phyloP scores from a whole-genome alignment of 805 yeast genomes.

The Metschnikowia cerradonensis region DNA sequence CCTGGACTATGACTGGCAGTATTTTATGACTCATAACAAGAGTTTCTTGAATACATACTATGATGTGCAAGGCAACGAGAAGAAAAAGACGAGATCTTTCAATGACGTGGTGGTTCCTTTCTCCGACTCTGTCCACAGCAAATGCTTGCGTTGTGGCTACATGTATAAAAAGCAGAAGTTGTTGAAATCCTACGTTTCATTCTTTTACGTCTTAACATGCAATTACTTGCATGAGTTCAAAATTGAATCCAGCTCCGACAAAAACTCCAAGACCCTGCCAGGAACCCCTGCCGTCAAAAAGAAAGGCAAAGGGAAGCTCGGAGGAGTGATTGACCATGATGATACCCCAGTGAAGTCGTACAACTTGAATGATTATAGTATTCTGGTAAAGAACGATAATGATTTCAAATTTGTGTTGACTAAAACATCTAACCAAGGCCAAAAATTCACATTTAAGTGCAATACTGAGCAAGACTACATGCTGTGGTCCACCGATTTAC shows the following conservation, averaged over 20 bases:
- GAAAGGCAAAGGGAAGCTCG: conserved; percentile 30
- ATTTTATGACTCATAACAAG: conserved; percentile 32
- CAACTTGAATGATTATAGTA: conserved; percentile 36
- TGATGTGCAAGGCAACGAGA: conserved; percentile 14
- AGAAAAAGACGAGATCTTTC: conserved; percentile 20
- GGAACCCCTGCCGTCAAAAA: conserved; percentile 11
- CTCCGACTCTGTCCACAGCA: conserved; percentile 35
- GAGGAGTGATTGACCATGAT: conserved; percentile 39
- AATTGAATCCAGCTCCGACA: conserved; percentile 23
- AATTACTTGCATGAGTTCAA: conserved; percentile 43
- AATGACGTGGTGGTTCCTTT: conserved; percentile 30
- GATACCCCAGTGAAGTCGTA: conserved; percentile 39
- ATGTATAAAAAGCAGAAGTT: conserved; percentile 39
- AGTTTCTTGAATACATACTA: conserved; percentile 23
- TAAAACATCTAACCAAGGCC: conserved; percentile 24
- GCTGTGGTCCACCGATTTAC: conserved; percentile 54
- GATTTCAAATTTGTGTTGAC: conserved; percentile 33
- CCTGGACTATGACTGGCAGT: conserved; percentile 35
- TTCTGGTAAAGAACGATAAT: conserved; percentile 30
- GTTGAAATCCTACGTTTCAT: conserved; percentile 36
- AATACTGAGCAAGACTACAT: conserved; percentile 39
- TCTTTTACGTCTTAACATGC: conserved; percentile 38
- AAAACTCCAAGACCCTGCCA: conserved; percentile 8
- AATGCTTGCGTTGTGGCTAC: conserved; percentile 36
- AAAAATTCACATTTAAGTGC: conserved; percentile 43